phyloP scores from a whole-genome alignment of 2,329 filamentous ascomycete genomes.

The Pseudogymnoascus sp. region DNA sequence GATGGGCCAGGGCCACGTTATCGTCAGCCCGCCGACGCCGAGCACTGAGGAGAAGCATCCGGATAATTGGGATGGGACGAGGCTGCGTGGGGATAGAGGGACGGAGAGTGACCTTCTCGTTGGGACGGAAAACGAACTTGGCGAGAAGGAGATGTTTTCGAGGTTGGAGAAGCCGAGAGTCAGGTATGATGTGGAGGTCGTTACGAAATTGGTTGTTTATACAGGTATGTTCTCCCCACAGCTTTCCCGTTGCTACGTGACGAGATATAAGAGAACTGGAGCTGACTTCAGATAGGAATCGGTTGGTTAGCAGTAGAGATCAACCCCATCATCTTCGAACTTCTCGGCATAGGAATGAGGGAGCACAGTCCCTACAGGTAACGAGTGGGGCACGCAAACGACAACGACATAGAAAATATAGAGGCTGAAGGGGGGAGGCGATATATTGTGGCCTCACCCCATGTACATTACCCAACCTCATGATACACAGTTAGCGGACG shows the following conservation, averaged over 20 bases:
- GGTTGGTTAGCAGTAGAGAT: slow-evolving; percentile 61
- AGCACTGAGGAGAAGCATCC: slow-evolving; percentile 28
- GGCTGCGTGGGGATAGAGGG: slow-evolving; percentile 17
- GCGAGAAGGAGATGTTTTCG: slow-evolving; percentile 75
- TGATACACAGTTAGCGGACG: neutral
- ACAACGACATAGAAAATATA: neutral
- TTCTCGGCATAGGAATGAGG: slow-evolving; percentile 34
- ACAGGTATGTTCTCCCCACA: slow-evolving; percentile 53
- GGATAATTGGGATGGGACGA: slow-evolving; percentile 31
- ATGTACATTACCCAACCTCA: slow-evolving; percentile 6
- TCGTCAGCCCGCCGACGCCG: slow-evolving; percentile 26
- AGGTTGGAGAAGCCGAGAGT: slow-evolving; percentile 79
- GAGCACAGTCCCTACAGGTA: neutral
- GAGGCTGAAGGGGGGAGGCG: neutral
- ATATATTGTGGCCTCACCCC: neutral
- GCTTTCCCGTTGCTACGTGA: neutral
- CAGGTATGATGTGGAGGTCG: slow-evolving; percentile 95
- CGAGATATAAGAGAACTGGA: neutral
- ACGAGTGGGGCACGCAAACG: neutral
- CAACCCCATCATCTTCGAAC: slow-evolving; percentile 37
- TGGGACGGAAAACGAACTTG: slow-evolving; percentile 43
- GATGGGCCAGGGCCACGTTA: slow-evolving; percentile 60
- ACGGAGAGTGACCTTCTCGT: slow-evolving; percentile 31
- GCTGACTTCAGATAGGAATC: slow-evolving; percentile 51
- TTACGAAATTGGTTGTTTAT: slow-evolving; percentile 95